Base-by-base conservation (phyloP, 2,329 filamentous ascomycete species). In the Sclerotiophoma versabilis region DNA sequence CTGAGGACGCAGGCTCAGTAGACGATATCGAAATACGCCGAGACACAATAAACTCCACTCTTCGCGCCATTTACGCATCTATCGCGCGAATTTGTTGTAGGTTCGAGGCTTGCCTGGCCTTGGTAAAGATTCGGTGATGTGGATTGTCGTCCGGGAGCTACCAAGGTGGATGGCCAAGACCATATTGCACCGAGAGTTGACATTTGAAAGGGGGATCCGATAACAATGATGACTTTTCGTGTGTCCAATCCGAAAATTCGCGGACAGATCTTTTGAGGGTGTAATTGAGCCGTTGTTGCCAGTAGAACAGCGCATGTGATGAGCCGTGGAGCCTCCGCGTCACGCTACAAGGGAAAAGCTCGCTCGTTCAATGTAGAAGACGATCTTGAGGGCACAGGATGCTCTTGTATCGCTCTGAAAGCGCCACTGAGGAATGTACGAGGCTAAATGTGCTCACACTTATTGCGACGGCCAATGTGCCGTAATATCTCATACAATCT, bases 401-500 rank as follows among this genome's bases (percentile, higher is more conserved):
- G 9, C 17, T 39, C 19, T 49, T 54, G 36, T 54, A 49, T 29
- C 15, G n/a, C 9, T 25, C 4, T 7, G 8, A 33, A 20, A 41
- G 39, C 15, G 23, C 29, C 23, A 23, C 6, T 20, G 6, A 14
- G 17, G 20, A n/a, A 30, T 14, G n/a, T 15, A 25, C 17, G 23
- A 34, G 51, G 45, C 34, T 46, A 49, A 49, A 30, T 41, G 38
- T 44, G 45, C 39, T 32, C 39, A 49, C 33, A 2, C 17, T 38
- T 27, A 47, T 23, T n/a, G 26, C 11, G 22, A 29, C 26, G 17
- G 22, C 30, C 19, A 22, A 27, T 12, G 12, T 20, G 17, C 25
- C 5, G 20, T 19, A 34, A 14, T 20, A 17, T 14, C 15, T 29
- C 10, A 2, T 2, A 30, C 7, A 49, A 49, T 22, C 10, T 45